These are phyloP conservation scores for Aspergillus sojae DNA, from an alignment of 2,329 filamentous ascomycete species.

Conservation along the genomic window DNA sequence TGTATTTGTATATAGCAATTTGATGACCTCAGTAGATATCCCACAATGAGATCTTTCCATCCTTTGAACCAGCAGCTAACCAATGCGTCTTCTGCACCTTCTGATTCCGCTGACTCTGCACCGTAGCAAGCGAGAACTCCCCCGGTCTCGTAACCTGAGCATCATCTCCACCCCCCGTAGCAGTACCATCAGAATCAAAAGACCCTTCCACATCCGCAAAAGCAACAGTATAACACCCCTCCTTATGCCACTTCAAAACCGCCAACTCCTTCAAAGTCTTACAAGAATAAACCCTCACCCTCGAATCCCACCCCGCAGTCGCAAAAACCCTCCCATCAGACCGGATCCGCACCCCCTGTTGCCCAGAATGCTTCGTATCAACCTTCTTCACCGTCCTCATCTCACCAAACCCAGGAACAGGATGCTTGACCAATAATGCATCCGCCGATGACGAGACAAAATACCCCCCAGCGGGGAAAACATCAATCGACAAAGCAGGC, in stretches of 20 bases:
- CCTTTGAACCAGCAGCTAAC: constrained; percentile 88
- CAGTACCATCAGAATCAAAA: background rate
- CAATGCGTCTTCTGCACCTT: constrained; percentile 77
- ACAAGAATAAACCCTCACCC: constrained; percentile 76
- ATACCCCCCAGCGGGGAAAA: constrained; percentile 52
- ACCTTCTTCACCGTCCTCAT: constrained; percentile 59
- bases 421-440: constrained; percentile 74
- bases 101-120: constrained; percentile 65
- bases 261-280: constrained; percentile 85
- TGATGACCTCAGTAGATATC: constrained; percentile 71
- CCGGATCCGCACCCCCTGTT: constrained; percentile 77
- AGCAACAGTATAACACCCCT: constrained; percentile 79
- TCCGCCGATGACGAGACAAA: constrained; percentile 86
- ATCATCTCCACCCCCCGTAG: background rate
- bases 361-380: constrained; percentile 86
- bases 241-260: constrained; percentile 91
- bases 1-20: constrained; percentile 28
- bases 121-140: constrained; percentile 44
- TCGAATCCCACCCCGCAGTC: constrained; percentile 90
- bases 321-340: constrained; percentile 82
- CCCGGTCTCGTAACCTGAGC: constrained; percentile 12
- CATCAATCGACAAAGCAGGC: constrained; percentile 75
- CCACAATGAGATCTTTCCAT: constrained; percentile 95
- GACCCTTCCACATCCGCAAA: constrained; percentile 58
- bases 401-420: constrained; percentile 52